Evolutionary conservation across 768 basidiomycete genomes (phyloP), one percentile per base, ranked within the genome.

Genomic region (Suillus alpinus): DNA sequence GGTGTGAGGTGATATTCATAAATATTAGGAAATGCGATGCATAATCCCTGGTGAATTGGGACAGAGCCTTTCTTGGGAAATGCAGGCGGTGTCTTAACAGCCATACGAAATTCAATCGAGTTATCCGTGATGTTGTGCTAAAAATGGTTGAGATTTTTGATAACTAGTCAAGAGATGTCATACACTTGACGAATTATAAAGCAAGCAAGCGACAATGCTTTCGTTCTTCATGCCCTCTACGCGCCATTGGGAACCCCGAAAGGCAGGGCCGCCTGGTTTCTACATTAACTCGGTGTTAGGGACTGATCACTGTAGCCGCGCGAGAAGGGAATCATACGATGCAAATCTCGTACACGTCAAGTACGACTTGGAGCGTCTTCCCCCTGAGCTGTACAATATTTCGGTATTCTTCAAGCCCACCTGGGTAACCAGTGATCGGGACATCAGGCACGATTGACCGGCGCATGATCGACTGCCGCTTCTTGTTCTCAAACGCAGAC

Each of bases 151-250:
- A 46, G 53, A n/a, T 16, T 8, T 26, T n/a, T 12, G 4, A 9
- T 34, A 8, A 39, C 46, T 12, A 39, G 18, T 49, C n/a, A 46
- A 41, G 16, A 59, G 31, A 59, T 56, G 49, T 64, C 79, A 63
- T 59, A 83, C 83, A 13, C 71, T 66, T 44, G 76, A 72, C 26
- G 76, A 52, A 59, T 76, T 79, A 59, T 81, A 77, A 13, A 80
- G 69, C 1, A 76, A 78, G 60, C 76, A 80, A 1, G 82, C 82
- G 0, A 79, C 78, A 44, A 85, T 79, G 6, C 78, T 72, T 63
- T 85, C 83, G 58, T 80, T 81, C 59, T 75, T 68, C 81, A 83
- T 83, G 39, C 83, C 83, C 66, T 81, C 80, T n/a, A 82, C 81
- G 50, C 79, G 80, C 82, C 83, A 85, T 13, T 68, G 68, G 10